Base-by-base conservation (phyloP, 2,329 filamentous ascomycete species). In the Paracorniculantispora psalliotae region DNA sequence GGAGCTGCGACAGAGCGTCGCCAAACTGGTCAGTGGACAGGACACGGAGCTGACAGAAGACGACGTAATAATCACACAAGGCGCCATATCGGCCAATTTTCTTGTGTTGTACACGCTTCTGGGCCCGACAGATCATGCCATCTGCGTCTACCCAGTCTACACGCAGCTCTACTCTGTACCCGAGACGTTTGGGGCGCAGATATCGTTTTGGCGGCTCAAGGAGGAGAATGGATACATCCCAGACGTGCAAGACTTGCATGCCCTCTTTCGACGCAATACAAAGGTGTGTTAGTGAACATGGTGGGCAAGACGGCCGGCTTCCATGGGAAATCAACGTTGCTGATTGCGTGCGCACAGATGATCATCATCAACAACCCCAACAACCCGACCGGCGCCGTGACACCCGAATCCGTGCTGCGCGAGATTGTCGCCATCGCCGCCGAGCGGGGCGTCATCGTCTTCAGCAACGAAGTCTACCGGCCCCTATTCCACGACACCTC, bases 91-190 rank as follows among this genome's bases (percentile, higher is more conserved):
- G 6, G 91, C 91, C n/a, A 96, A 96, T 68, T 90, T 91, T 65
- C 75, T 94, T n/a, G 75, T 86, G 2, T 81, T 94, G 8, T 92
- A 92, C 70, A 79, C 87, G 1, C 77, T 94, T 7, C 69, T 94
- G 2, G 83, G 84, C 0, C 83, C 85, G 0, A 89, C 86, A 1
- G 90, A 96, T 68, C 91, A 96, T 78, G 88, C 93, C 49, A 82
- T 96, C 60, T 94, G 90, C 67, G 89, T 94, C 60, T 90, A 92
- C 69, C 91, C 92, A 13, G 93, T 90, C 1, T 96, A 94, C 67
- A 90, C 94, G 70, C 90, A 94, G 66, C 80, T 96, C 1, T 94
- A 93, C 68, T 78, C 85, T 10, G 83, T 96, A 1, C 90, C 91
- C 0, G 79, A 80, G 64, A 88, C 85, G 39, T 75, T 96, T 5